Evolutionary conservation across 176 grass and related monocot species (phyloP).

Genomic region (Carex cristatella): DNA sequence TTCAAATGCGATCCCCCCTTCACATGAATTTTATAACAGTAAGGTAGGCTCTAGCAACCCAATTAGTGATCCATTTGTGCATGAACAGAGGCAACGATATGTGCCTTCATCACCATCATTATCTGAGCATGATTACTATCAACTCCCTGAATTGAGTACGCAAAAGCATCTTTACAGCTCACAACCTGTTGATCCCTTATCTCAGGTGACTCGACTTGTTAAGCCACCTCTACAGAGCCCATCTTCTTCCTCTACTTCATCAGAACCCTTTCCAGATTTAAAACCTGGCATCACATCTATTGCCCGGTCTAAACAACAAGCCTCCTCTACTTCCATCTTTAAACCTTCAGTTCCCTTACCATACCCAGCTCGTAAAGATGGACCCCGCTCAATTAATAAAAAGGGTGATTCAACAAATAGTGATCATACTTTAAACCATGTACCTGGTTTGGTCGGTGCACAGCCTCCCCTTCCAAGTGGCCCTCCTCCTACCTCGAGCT

Average conservation of each 20-base stretch:
- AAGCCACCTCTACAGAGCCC: slow-evolving; percentile 36
- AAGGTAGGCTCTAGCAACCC: not conserved
- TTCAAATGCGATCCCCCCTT: not conserved
- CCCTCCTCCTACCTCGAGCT: slow-evolving; percentile 22
- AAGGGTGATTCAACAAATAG: not conserved
- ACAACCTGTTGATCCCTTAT: not conserved
- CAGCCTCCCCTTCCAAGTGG: slow-evolving; percentile 44
- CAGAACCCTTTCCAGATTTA: slow-evolving; percentile 17
- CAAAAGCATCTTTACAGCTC: not conserved
- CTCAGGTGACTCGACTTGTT: not conserved
- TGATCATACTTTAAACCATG: not conserved
- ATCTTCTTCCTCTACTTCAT: slow-evolving; percentile 23
- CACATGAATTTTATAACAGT: slow-evolving; percentile 3
- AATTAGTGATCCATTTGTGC: slow-evolving; percentile 27
- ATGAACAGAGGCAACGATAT: slow-evolving; percentile 48
- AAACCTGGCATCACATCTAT: slow-evolving; percentile 4
- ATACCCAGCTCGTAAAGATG: slow-evolving; percentile 6
- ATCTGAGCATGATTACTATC: slow-evolving; percentile 41
- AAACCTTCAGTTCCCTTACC: slow-evolving; percentile 11
- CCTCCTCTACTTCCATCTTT: slow-evolving; percentile 12
- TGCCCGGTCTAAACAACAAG: not conserved
- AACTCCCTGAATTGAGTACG: slow-evolving; percentile 4
- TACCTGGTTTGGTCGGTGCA: slow-evolving; percentile 2
- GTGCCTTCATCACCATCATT: slow-evolving; percentile 49
- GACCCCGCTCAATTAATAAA: not conserved